Conservation (phyloP, 2,329 filamentous ascomycete genomes). For the Aureobasidium sp. region DNA sequence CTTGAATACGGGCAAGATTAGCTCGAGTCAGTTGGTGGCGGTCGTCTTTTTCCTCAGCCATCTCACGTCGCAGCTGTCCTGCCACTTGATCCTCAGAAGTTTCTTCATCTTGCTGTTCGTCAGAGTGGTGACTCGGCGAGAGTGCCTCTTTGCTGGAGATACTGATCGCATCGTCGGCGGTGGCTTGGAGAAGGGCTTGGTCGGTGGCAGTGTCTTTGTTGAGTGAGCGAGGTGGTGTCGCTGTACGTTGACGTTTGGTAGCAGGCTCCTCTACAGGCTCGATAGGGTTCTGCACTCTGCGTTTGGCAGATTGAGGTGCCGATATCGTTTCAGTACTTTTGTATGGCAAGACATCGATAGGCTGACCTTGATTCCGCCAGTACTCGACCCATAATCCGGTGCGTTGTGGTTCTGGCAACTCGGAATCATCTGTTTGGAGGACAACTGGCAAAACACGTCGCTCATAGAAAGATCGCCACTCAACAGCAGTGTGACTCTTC, state of each 20-base stretch:
- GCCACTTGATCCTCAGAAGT: conserved; percentile 11
- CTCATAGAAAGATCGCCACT: conserved; percentile 33
- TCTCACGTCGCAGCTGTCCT: conserved; percentile 19
- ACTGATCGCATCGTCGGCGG: not conserved
- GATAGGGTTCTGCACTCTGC: not conserved
- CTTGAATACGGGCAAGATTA: conserved; percentile 37
- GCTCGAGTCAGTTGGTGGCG: conserved; percentile 32
- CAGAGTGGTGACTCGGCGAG: conserved; percentile 7
- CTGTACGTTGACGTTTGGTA: not conserved
- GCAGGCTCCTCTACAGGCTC: not conserved
- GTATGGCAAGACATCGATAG: conserved; percentile 3
- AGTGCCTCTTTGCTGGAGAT: not conserved
- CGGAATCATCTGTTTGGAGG: not conserved
- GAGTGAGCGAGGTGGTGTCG: not conserved
- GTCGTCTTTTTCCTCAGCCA: not conserved
- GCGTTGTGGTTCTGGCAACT: not conserved
- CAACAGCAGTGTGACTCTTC: conserved; percentile 26
- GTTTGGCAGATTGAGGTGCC: not conserved
- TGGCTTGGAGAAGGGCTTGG: not conserved
- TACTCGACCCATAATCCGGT: conserved; percentile 3
- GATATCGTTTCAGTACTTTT: not conserved
- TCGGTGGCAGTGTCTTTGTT: too few species aligned
- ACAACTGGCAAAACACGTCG: conserved; percentile 30
- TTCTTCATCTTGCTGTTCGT: conserved; percentile 9
- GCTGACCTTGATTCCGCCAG: conserved; percentile 17